phyloP scores from a whole-genome alignment of 2,329 filamentous ascomycete genomes.

The Helotiales sp. region DNA sequence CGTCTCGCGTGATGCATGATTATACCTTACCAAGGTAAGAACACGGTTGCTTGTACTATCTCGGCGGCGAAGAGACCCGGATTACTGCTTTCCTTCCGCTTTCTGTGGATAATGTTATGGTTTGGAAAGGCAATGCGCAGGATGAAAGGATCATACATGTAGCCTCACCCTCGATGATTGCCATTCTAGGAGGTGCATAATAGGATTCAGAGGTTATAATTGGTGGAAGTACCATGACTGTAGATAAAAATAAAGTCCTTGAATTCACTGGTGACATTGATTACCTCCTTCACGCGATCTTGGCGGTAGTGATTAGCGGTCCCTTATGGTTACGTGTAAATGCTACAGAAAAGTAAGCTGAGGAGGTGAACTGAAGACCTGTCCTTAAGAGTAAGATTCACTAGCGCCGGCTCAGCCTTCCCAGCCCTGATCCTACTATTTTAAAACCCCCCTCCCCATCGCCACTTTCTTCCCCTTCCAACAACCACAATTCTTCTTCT shows the following conservation, averaged over 20 bases:
- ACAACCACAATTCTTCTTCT: slow-evolving; percentile 8
- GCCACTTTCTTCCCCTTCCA: slow-evolving; percentile 9
- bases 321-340: neutral
- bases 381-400: too few relatives aligned
- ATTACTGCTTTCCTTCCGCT: neutral
- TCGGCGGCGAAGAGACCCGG: neutral
- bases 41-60: slow-evolving; percentile 8
- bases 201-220: neutral
- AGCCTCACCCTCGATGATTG: neutral
- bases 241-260: neutral
- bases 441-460: slow-evolving; percentile 18
- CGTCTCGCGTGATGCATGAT: neutral
- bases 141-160: slow-evolving; percentile 7
- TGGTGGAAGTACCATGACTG: neutral
- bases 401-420: slow-evolving; percentile 3
- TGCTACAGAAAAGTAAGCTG: neutral
- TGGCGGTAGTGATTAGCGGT: neutral
- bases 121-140: neutral
- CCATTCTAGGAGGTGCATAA: neutral
- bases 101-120: slow-evolving; percentile 1
- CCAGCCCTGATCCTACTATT: slow-evolving; percentile 29
- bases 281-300: neutral
- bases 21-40: neutral
- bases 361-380: neutral
- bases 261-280: neutral